These are phyloP conservation scores for Cynanchum wilfordii DNA, from an alignment of 257 asterid genomes.

Conservation along the genomic window DNA sequence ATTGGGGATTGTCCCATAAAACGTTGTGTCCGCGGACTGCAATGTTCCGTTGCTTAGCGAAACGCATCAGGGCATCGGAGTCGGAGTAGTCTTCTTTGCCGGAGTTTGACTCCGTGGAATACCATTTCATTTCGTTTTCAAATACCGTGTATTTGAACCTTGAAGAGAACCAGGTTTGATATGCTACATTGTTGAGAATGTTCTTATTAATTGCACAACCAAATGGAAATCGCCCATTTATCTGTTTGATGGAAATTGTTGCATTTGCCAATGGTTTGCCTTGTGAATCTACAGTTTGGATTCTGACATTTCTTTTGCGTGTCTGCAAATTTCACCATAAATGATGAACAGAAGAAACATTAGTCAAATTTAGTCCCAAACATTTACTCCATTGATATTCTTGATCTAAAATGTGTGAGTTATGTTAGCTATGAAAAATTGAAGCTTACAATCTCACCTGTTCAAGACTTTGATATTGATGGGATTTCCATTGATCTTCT, in stretches of 20 bases:
- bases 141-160: constrained; percentile 53
- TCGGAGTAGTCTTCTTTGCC: constrained; percentile 42
- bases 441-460: constrained; percentile 20
- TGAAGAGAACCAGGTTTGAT: constrained; percentile 48
- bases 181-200: constrained; percentile 13
- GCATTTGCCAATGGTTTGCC: constrained; percentile 23
- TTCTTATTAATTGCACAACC: constrained; percentile 21
- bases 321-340: constrained; percentile 5
- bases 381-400: no score
- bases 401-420: no score
- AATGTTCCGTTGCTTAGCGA: constrained; percentile 30
- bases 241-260: constrained; percentile 1
- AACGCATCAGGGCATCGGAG: constrained; percentile 28
- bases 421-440: no score
- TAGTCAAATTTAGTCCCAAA: no score
- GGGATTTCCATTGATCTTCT: constrained; percentile 47
- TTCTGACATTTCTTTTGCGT: constrained; percentile 26
- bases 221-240: constrained; percentile 15
- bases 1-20: constrained; percentile 47
- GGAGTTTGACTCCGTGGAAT: constrained; percentile 27
- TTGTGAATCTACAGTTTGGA: constrained; percentile 22
- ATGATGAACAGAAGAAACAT: no score
- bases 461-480: constrained; percentile 45
- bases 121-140: constrained; percentile 65
- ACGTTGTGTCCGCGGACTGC: constrained; percentile 55